Conservation (phyloP, 345 rosid species). For the Eucalyptus marginata region DNA sequence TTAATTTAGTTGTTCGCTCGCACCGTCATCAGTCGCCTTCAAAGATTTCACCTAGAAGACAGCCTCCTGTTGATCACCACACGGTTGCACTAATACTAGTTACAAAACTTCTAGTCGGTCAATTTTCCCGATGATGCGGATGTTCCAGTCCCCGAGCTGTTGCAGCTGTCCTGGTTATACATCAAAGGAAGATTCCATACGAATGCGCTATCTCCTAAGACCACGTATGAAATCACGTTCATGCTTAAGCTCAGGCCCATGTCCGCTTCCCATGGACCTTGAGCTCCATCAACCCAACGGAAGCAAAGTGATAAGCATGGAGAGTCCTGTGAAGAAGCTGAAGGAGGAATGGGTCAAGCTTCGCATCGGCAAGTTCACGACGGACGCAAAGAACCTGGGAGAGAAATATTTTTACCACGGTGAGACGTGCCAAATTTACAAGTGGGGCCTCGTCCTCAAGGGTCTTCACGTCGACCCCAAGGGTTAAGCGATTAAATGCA, state of each 20-base stretch:
- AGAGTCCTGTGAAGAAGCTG: background rate
- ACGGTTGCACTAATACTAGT: background rate
- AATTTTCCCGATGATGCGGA: background rate
- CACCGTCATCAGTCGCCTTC: background rate
- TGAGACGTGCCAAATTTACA: background rate
- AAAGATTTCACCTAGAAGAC: background rate
- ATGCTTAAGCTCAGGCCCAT: background rate
- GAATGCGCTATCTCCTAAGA: background rate
- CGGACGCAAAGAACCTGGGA: background rate
- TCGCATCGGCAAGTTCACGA: background rate
- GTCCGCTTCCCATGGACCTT: background rate
- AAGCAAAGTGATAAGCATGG: background rate
- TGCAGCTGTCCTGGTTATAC: background rate
- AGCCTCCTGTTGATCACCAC: background rate
- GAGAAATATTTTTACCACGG: background rate
- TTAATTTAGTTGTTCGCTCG: background rate
- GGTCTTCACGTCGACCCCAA: background rate
- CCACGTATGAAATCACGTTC: background rate
- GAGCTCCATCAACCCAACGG: background rate
- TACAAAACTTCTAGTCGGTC: rapidly evolving
- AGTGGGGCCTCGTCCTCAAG: background rate
- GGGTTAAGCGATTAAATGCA: background rate
- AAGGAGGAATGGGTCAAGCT: background rate
- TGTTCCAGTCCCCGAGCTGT: too few species aligned
- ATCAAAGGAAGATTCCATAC: background rate